Evolutionary conservation across 495 filamentous ascomycete species (phyloP).

Genomic region (Annulohypoxylon nitens): DNA sequence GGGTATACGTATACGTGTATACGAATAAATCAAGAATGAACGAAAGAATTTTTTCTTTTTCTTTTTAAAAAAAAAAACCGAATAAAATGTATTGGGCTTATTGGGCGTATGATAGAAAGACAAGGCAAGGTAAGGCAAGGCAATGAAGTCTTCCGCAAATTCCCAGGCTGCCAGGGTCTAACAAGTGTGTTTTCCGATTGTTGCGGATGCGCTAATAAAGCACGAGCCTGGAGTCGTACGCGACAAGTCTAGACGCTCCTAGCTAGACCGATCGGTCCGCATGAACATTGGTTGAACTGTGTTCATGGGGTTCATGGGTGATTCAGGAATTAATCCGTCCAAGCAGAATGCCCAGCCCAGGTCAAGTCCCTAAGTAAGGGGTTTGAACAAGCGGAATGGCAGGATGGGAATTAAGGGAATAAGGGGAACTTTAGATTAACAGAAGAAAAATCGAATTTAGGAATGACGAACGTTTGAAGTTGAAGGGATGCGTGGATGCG

Average conservation of each 20-base stretch:
- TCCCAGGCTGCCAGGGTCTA: background rate
- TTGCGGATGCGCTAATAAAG: constrained; percentile 43
- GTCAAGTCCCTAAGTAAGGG: constrained; percentile 4
- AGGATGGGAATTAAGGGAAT: background rate
- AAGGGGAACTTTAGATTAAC: constrained; percentile 5
- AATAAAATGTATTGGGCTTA: background rate
- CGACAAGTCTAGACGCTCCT: constrained; percentile 38
- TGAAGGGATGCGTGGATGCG: constrained; percentile 13
- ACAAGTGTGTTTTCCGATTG: constrained; percentile 21
- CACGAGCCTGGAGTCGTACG: constrained; percentile 32
- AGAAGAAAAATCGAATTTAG: constrained; percentile 22
- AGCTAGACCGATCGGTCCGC: constrained; percentile 35
- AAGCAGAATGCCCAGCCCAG: background rate
- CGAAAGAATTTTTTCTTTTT: background rate
- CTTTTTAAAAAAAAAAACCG: too few relatives aligned
- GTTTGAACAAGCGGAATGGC: constrained; percentile 7
- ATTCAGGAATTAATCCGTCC: constrained; percentile 21
- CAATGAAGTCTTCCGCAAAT: constrained; percentile 6
- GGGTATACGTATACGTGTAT: background rate
- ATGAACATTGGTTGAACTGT: constrained; percentile 27
- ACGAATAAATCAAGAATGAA: constrained; percentile 3
- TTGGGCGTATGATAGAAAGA: too few relatives aligned
- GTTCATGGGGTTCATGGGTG: constrained; percentile 13
- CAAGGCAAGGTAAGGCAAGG: background rate
- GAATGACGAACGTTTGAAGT: constrained; percentile 15